Evolutionary conservation across 176 grass and related monocot genomes (phyloP).

Genomic region (Oryza punctata): DNA sequence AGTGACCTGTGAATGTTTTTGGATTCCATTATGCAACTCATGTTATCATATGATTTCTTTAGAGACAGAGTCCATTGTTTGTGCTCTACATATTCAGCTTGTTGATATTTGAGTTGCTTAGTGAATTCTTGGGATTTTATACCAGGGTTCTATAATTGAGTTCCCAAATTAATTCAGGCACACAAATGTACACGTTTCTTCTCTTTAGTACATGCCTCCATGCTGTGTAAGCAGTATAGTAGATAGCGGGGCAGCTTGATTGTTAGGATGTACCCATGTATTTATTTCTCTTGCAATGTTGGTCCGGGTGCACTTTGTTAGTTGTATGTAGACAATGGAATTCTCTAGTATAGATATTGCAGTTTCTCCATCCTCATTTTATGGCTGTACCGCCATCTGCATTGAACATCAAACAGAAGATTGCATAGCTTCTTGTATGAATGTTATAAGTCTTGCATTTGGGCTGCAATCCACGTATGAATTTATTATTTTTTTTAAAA

Average conservation of each 20-base stretch:
- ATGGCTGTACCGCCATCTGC: not conserved
- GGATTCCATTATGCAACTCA: not conserved
- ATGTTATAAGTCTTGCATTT: not conserved
- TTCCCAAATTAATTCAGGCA: not conserved
- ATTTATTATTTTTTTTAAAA: not conserved
- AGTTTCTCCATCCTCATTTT: not conserved
- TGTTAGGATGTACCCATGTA: not conserved
- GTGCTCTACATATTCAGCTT: not conserved
- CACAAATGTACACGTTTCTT: not conserved
- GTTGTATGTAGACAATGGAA: not conserved
- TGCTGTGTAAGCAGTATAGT: not conserved
- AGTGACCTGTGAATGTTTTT: constrained; percentile 30
- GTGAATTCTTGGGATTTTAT: not conserved
- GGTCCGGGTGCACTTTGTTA: not conserved
- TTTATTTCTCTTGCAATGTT: not conserved
- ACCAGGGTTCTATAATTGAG: not conserved
- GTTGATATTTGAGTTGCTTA: not conserved
- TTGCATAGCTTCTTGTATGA: not conserved
- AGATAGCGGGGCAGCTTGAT: not conserved
- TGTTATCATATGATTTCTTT: constrained; percentile 15
- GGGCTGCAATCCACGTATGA: not conserved
- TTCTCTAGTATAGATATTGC: not conserved
- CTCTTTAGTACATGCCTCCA: not conserved
- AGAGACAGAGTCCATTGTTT: not conserved
- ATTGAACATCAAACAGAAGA: not conserved